Evolutionary conservation across 2,329 filamentous ascomycete genomes (phyloP), one percentile per base, ranked within the genome.

Genomic region (Aureobasidium sp.): DNA sequence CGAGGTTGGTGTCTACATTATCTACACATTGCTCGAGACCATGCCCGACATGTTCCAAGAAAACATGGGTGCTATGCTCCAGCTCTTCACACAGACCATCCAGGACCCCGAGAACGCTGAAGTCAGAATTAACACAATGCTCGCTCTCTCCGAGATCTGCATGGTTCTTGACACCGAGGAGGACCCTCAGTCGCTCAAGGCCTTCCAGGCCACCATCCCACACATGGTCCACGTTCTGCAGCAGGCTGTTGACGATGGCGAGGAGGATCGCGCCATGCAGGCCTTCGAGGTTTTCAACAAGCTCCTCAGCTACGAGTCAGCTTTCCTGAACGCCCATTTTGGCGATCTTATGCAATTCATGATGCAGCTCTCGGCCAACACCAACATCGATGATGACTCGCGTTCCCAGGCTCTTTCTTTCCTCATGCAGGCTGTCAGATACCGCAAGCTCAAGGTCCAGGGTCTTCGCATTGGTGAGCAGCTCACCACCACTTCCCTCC

Each of bases 221-320:
- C 79, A 85, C 70, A 94, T 97, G 88, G 93, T 97, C 64, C 84
- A 86, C 66, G 90, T 97, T 12, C 82, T 97, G 67, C 94, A 96
- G 82, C 83, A 87, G 66, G 85, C 89, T 29, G 89, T 97, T 63
- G 84, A 91, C 69, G 83, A 84, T 62, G 70, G 72, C 27, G 89
- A 97, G 69, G 92, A 97, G 69, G 92, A 96, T 72, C 88, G 89
- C 73, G 87, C 89, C 68, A 90, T 93, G 80, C 87, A 93, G 72
- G 86, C 91, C 29, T 99, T 97, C 69, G 94, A 97, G 74, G 91
- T 96, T 67, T 96, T 97, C 84, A 94, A 97, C 80, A 94, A 90
- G 56, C 87, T 97, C 70, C 84, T 99, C 60, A 89, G 89, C 66
- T 96, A 91, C 74, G 93, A 97, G 73, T 88, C 90, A 34, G 84